These are phyloP conservation scores for Alternaria triticimaculans DNA, from an alignment of 2,329 filamentous ascomycete genomes.

Conservation along the genomic window DNA sequence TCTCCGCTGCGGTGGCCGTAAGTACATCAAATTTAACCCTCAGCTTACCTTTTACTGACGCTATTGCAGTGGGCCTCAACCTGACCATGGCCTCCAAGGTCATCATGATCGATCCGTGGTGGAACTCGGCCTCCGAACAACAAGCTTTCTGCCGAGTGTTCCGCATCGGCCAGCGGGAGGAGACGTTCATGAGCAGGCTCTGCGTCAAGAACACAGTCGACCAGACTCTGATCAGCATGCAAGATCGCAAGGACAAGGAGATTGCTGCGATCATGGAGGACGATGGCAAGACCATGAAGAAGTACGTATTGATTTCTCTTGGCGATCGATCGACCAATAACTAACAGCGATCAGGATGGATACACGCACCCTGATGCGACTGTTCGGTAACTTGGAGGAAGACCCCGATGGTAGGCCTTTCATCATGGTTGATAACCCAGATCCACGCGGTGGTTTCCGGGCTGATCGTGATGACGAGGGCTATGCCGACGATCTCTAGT, in stretches of 20 bases:
- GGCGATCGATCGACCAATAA: not conserved
- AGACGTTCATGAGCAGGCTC: constrained; percentile 66
- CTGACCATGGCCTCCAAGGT: constrained; percentile 62
- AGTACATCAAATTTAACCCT: too few species aligned
- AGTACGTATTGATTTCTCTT: constrained; percentile 19
- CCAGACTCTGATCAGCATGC: constrained; percentile 61
- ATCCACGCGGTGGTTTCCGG: constrained; percentile 35
- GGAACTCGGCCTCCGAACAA: constrained; percentile 67
- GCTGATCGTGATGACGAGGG: constrained; percentile 44
- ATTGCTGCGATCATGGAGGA: constrained; percentile 55
- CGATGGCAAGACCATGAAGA: constrained; percentile 37
- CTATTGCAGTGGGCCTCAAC: constrained; percentile 61
- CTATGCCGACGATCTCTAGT: constrained; percentile 37
- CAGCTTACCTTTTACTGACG: too few species aligned
- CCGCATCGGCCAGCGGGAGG: constrained; percentile 68
- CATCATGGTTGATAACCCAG: constrained; percentile 49
- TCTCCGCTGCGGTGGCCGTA: constrained; percentile 62
- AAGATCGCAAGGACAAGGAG: constrained; percentile 60
- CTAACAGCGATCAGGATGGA: constrained; percentile 30
- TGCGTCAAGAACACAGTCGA: constrained; percentile 66
- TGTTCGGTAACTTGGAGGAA: constrained; percentile 55
- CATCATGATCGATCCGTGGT: constrained; percentile 61
- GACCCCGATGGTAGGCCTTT: constrained; percentile 50
- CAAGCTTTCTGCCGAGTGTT: constrained; percentile 70
- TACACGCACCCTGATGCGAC: constrained; percentile 51